Evolutionary conservation across 2,329 filamentous ascomycete genomes (phyloP), one percentile per base, ranked within the genome.

Genomic region (Fusarium hainanense): DNA sequence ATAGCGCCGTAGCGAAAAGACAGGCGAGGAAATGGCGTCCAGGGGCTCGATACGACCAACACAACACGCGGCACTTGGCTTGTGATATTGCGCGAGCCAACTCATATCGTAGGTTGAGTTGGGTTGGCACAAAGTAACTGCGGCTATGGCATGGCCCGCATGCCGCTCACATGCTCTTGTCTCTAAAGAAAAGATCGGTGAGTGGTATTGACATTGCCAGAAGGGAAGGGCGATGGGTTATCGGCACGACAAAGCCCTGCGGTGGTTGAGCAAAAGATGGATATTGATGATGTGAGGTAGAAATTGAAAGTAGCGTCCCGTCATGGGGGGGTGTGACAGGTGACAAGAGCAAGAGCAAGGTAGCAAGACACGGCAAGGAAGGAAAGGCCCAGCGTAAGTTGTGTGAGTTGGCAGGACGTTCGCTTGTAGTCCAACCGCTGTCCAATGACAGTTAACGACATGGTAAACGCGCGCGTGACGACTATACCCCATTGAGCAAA

Each of bases 381-480:
- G 25, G 30, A 43, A 23, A n/a, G 23, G 32, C 28, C 60, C 69
- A 68, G 58, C 56, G 64, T 77, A 74, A 66, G 75, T 63, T 77
- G 77, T 54, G 66, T 77, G 76, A 66, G 75, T 63, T 77, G 77
- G 76, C 75, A 70, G 57, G 62, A 68, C 54, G 73, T 70, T 77
- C 77, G 76, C 72, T 75, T 78, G 69, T 65, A 66, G 66, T 65
- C 68, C 63, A 69, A 56, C 70, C 74, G 74, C 74, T 76, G 72
- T 63, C 77, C 76, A 78, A 78, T 78, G 49, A 57, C 59, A 70
- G 58, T 40, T 50, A 63, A 51, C 56, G 50, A 63, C 55, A 61
- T 59, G 60, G 60, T 76, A 78, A 67, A 78, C 76, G 77, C 77
- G 77, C 77, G 76, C 75, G 72, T 65, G 21, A 30, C 70, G 66